Percentiles rank a stretch among this genome's conserved stretches.
phyloP scores from a whole-genome alignment of 805 yeast genomes.

The Cyberlindnera euphorbiae region DNA sequence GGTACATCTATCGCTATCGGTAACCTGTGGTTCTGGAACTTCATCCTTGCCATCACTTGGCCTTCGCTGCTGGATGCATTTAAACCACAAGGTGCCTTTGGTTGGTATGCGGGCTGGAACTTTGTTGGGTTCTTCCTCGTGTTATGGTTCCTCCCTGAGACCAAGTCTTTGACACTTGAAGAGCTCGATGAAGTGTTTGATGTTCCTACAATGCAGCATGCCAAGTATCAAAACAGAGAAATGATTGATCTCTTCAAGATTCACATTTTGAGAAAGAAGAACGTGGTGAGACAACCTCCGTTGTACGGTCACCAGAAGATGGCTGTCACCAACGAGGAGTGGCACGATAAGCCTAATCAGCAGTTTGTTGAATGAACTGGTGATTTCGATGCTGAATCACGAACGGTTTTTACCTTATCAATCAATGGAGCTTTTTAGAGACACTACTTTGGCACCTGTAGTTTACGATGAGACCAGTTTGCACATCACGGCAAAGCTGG shows the following conservation, averaged over 20 bases:
- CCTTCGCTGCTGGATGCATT: conserved; percentile 64
- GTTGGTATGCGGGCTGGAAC: conserved; percentile 87
- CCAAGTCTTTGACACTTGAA: conserved; percentile 61
- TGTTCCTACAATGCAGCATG: conserved; percentile 53
- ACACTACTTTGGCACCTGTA: no score
- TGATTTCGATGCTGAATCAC: no score
- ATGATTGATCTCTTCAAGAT: conserved; percentile 41
- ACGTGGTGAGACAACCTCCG: conserved; percentile 47
- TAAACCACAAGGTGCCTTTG: conserved; percentile 80
- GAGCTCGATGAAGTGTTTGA: conserved; percentile 68
- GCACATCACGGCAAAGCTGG: no score
- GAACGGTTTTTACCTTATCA: no score
- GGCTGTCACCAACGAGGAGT: conserved; percentile 56
- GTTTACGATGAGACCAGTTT: no score
- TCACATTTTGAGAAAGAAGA: conserved; percentile 40
- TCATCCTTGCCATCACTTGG: conserved; percentile 71
- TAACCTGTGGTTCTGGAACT: conserved; percentile 70
- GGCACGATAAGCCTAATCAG: conserved; percentile 56
- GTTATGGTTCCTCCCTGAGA: conserved; percentile 66
- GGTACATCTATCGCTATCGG: conserved; percentile 81
- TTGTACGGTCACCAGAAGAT: conserved; percentile 51
- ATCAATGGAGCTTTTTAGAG: no score
- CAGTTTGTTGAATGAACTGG: conserved; percentile 48
- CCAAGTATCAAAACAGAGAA: conserved; percentile 39
- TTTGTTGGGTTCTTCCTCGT: conserved; percentile 64